Evolutionary conservation across 345 rosid species (phyloP).

Genomic region (Eutrema yunnanense): DNA sequence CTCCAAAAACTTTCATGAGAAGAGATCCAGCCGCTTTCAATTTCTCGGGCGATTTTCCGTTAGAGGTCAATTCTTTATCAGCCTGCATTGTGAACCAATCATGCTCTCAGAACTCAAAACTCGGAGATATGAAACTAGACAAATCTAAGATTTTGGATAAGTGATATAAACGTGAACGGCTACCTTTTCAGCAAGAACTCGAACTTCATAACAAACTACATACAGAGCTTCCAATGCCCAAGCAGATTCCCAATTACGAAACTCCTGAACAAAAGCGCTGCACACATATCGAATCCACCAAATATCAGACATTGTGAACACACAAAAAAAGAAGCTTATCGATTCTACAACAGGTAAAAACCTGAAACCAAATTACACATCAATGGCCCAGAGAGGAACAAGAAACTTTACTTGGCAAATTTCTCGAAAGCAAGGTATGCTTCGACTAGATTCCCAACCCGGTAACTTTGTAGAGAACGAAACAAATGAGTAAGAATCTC

Average conservation of each 20-base stretch:
- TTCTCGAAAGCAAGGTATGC: constrained; percentile 76
- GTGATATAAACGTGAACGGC: neutral
- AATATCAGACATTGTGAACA: neutral
- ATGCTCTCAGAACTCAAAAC: neutral
- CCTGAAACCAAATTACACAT: neutral
- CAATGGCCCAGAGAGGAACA: neutral
- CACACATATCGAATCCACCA: constrained; percentile 11
- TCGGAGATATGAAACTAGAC: neutral
- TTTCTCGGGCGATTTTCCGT: constrained; percentile 90
- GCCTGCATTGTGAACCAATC: constrained; percentile 44
- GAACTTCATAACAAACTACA: constrained; percentile 81
- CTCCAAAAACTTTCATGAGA: constrained; percentile 93
- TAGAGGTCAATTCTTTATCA: constrained; percentile 67
- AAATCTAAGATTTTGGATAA: neutral
- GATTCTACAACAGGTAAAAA: neutral
- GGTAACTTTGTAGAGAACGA: constrained; percentile 73
- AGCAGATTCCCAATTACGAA: constrained; percentile 95
- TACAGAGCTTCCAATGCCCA: constrained; percentile 92
- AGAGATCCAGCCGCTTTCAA: constrained; percentile 93
- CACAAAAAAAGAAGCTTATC: neutral
- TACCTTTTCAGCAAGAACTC: constrained; percentile 95
- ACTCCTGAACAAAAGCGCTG: constrained; percentile 96
- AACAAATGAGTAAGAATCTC: constrained; percentile 62
- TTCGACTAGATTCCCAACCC: constrained; percentile 63
- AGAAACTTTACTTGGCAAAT: constrained; percentile 54